Conservation (phyloP, 1,284 basidiomycete species). For the Gymnopus androsaceus region DNA sequence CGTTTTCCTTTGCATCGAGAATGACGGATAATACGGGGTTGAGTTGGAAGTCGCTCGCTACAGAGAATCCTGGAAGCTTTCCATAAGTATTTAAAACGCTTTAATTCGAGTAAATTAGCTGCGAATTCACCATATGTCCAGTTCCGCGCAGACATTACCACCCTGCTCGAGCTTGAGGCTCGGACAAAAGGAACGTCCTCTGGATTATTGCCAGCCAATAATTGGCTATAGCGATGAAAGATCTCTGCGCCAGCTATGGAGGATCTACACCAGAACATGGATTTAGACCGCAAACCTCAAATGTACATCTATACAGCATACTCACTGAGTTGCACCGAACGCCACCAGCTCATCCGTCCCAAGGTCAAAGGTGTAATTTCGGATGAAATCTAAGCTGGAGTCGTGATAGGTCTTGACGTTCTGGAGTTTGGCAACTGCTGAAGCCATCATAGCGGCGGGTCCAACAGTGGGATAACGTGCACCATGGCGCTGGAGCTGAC, state of each 20-base stretch:
- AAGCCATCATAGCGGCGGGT: slow-evolving; percentile 46
- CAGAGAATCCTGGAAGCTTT: slow-evolving; percentile 51
- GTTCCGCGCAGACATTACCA: slow-evolving; percentile 67
- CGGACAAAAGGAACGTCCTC: slow-evolving; percentile 65
- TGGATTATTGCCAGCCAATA: slow-evolving; percentile 46
- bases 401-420: slow-evolving; percentile 44
- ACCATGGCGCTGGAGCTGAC: slow-evolving; percentile 81
- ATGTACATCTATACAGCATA: slow-evolving; percentile 16
- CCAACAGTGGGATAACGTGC: slow-evolving; percentile 74
- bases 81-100: neutral
- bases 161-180: slow-evolving; percentile 60
- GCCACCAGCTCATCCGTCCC: slow-evolving; percentile 62
- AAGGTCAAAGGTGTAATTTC: slow-evolving; percentile 59
- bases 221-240: slow-evolving; percentile 52
- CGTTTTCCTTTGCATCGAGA: slow-evolving; percentile 52
- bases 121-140: slow-evolving; percentile 63
- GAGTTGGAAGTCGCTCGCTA: slow-evolving; percentile 41
- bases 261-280: slow-evolving; percentile 39
- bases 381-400: slow-evolving; percentile 60
- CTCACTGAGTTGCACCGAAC: slow-evolving; percentile 74
- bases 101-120: neutral
- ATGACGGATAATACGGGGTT: slow-evolving; percentile 53
- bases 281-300: neutral
- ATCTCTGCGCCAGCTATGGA: slow-evolving; percentile 48
- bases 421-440: slow-evolving; percentile 55